Percentiles rank a stretch among this genome's conserved stretches.
Conservation (phyloP, 192 early-diverging fungal species). For the Dissophora ornata region DNA sequence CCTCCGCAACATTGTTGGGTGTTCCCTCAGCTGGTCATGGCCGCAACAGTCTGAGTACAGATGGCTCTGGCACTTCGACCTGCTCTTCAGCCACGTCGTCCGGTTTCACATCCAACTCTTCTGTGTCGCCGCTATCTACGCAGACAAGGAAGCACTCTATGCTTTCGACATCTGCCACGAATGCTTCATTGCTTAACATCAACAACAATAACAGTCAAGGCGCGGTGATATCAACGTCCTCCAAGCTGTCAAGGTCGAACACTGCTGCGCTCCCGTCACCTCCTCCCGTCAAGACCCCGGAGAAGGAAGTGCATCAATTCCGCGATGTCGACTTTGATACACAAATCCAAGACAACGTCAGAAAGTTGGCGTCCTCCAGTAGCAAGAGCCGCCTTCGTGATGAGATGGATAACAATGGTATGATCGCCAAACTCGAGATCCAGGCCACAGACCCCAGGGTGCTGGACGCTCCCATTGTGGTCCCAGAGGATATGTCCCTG, state of each 20-base stretch:
- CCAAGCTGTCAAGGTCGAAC: neutral
- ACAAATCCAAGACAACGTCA: slow-evolving; percentile 36
- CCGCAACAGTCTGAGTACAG: neutral
- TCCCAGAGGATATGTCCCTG: slow-evolving; percentile 30
- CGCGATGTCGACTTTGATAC: slow-evolving; percentile 36
- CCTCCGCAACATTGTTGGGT: neutral
- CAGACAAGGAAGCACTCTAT: slow-evolving; percentile 15
- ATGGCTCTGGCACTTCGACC: slow-evolving; percentile 24
- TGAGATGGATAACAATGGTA: neutral
- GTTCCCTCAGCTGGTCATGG: neutral
- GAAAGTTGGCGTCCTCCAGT: slow-evolving; percentile 7
- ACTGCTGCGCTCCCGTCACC: neutral
- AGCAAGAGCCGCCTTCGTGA: neutral
- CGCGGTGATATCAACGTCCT: neutral
- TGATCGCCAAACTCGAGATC: neutral
- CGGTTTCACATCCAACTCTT: slow-evolving; percentile 19
- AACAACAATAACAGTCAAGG: neutral
- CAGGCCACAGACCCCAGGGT: slow-evolving; percentile 32
- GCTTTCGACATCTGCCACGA: neutral
- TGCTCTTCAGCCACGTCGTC: slow-evolving; percentile 42
- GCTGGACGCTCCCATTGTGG: slow-evolving; percentile 36
- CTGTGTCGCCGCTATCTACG: slow-evolving; percentile 11
- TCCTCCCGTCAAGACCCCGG: neutral
- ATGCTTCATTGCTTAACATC: neutral
- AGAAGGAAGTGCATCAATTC: slow-evolving; percentile 10